A percentile compares a stretch with the other conserved stretches of the same genome.
phyloP scores from a whole-genome alignment of 2,329 filamentous ascomycete species.

The Pseudogymnoascus sp. region DNA sequence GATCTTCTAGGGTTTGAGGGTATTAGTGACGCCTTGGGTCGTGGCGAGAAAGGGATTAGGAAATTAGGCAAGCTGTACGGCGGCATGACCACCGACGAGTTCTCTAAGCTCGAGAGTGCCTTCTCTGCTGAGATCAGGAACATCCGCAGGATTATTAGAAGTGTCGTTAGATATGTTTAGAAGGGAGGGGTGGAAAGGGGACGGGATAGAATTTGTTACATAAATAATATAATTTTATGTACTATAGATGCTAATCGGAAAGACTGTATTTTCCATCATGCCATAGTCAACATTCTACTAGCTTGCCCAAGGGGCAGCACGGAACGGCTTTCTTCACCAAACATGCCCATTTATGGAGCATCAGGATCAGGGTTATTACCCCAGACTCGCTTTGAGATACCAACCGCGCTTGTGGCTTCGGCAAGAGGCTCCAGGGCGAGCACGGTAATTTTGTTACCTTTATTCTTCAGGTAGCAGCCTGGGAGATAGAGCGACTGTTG shows the following conservation, averaged over 20 bases:
- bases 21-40: no score
- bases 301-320: background rate
- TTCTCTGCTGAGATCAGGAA: no score
- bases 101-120: no score
- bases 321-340: background rate
- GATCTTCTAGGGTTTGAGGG: no score
- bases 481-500: conserved; percentile 41
- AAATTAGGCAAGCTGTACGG: no score
- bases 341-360: conserved; percentile 4
- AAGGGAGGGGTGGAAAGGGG: no score
- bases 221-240: no score
- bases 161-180: no score
- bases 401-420: conserved; percentile 14
- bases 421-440: conserved; percentile 36
- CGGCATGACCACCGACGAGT: no score
- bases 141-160: no score
- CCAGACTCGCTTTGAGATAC: conserved; percentile 23
- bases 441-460: conserved; percentile 33
- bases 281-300: background rate
- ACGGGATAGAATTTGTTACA: no score
- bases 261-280: background rate
- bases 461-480: conserved; percentile 30
- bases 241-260: background rate
- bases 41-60: no score
- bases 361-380: conserved; percentile 27